These are phyloP conservation scores for Verticillium dahliae DNA, from an alignment of 2,329 filamentous ascomycete genomes.

Conservation along the genomic window DNA sequence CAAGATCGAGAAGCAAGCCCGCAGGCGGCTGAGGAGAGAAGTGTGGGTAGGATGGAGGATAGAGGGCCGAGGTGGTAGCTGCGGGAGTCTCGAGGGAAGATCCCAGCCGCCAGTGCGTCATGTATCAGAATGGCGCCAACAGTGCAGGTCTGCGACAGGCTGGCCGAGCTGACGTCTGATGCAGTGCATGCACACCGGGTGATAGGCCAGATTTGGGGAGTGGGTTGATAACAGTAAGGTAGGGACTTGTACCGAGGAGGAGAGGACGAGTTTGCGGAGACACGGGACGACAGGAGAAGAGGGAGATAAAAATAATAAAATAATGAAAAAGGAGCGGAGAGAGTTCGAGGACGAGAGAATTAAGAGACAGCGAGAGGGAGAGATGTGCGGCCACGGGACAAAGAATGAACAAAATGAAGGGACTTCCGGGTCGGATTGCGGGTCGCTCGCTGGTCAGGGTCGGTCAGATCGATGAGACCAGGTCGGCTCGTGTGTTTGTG, in stretches of 20 bases:
- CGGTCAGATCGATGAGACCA: neutral
- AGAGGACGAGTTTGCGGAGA: neutral
- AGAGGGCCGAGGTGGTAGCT: conserved; percentile 10
- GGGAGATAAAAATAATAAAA: too few species aligned
- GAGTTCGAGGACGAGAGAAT: neutral
- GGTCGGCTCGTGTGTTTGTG: neutral
- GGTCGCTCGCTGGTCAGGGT: neutral
- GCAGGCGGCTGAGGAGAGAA: conserved; percentile 1
- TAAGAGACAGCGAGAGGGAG: neutral
- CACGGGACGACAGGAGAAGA: neutral
- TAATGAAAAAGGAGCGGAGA: neutral
- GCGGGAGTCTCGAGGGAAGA: conserved; percentile 8
- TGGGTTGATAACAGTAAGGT: neutral
- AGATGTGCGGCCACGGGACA: neutral
- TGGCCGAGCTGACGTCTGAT: conserved; percentile 5
- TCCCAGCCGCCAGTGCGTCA: conserved; percentile 12
- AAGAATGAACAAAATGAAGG: neutral
- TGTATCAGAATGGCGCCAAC: conserved; percentile 12
- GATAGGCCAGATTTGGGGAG: neutral
- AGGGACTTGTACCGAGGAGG: too few species aligned
- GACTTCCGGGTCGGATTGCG: neutral
- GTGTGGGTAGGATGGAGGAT: conserved; percentile 2
- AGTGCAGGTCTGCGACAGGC: conserved; percentile 10
- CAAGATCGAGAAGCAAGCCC: neutral
- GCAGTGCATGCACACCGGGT: neutral